Conservation (phyloP, 2,329 filamentous ascomycete genomes). For the Emergomyces pasteurianus region DNA sequence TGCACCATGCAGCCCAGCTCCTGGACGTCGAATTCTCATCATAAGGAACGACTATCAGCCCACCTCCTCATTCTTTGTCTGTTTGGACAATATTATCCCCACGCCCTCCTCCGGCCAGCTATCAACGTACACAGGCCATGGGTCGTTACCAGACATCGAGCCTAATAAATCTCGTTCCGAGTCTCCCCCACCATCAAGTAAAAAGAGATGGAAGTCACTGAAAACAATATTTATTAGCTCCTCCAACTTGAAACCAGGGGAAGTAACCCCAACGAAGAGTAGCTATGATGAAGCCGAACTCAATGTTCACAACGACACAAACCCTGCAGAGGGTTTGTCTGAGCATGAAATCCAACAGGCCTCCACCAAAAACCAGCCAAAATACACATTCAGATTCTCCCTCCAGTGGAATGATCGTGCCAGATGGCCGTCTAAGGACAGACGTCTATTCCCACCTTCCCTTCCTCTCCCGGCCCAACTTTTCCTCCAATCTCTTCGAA, state of each 20-base stretch:
- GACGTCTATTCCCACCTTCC: slow-evolving; percentile 43
- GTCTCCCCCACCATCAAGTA: slow-evolving; percentile 15
- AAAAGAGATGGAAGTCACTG: slow-evolving; percentile 41
- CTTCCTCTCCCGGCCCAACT: slow-evolving; percentile 46
- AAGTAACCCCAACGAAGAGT: slow-evolving; percentile 28
- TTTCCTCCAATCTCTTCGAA: slow-evolving; percentile 33
- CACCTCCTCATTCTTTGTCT: slow-evolving; percentile 42
- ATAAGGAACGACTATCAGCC: slow-evolving; percentile 64
- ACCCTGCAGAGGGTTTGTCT: neutral
- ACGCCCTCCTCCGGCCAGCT: slow-evolving; percentile 23
- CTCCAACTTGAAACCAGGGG: slow-evolving; percentile 32
- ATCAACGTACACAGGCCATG: slow-evolving; percentile 19
- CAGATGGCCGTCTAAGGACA: slow-evolving; percentile 38
- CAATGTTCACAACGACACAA: neutral
- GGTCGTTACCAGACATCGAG: slow-evolving; percentile 19
- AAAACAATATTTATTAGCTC: slow-evolving; percentile 39
- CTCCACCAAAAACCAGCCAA: slow-evolving; percentile 32
- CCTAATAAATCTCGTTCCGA: slow-evolving; percentile 12
- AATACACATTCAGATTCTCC: slow-evolving; percentile 55
- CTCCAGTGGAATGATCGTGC: slow-evolving; percentile 52
- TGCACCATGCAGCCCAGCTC: slow-evolving; percentile 71
- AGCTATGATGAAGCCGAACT: slow-evolving; percentile 26
- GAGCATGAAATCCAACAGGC: neutral
- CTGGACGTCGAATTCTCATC: slow-evolving; percentile 76
- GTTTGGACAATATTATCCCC: slow-evolving; percentile 23